Conservation (phyloP, 1,284 basidiomycete genomes). For the Ustilago hordei region DNA sequence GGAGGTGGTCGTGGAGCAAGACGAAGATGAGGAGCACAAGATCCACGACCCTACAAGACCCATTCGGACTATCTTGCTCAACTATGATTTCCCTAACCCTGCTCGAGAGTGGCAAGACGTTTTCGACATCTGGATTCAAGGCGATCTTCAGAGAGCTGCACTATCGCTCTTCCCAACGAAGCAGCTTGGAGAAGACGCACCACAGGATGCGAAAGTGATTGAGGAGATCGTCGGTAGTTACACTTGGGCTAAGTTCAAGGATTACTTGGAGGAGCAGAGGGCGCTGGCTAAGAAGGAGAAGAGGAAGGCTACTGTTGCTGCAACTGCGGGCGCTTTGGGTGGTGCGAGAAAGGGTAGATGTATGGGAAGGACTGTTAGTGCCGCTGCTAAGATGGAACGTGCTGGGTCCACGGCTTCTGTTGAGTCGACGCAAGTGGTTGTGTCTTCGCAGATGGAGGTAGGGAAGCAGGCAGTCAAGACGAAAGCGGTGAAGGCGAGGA, state of each 20-base stretch:
- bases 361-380: constrained; percentile 33
- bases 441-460: constrained; percentile 9
- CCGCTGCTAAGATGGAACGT: constrained; percentile 43
- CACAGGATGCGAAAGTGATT: constrained; percentile 20
- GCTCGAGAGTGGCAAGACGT: constrained; percentile 88
- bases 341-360: constrained; percentile 26
- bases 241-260: constrained; percentile 41
- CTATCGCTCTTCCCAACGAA: constrained; percentile 54
- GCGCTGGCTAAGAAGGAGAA: constrained; percentile 43
- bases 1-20: constrained; percentile 14
- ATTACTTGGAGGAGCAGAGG: constrained; percentile 45
- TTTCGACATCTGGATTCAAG: constrained; percentile 90
- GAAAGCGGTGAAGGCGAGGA: constrained; percentile 27
- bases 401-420: constrained; percentile 10
- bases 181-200: constrained; percentile 22
- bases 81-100: constrained; percentile 88
- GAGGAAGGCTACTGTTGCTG: constrained; percentile 27
- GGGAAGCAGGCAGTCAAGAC: constrained; percentile 17
- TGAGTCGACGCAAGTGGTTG: constrained; percentile 11
- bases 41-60: constrained; percentile 68
- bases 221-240: constrained; percentile 34
- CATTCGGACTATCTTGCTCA: constrained; percentile 83
- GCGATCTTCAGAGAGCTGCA: constrained; percentile 79
- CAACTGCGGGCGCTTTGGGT: constrained; percentile 11
- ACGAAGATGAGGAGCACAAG: constrained; percentile 36